Conservation (phyloP, 2,329 filamentous ascomycete genomes). For the Dendrostoma leiphaemia region DNA sequence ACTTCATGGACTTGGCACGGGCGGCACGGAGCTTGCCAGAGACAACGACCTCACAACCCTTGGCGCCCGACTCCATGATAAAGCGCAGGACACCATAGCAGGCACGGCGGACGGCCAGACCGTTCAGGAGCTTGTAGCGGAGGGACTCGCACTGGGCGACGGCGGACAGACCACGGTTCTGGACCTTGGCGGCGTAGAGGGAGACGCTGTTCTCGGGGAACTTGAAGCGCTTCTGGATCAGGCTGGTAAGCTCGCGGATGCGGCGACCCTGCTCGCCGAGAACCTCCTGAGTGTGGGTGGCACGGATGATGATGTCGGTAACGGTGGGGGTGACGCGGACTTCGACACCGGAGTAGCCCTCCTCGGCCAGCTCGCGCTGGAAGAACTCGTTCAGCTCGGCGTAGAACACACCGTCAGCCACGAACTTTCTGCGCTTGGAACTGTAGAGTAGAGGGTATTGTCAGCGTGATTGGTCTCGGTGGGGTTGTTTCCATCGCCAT, state of each 20-base stretch:
- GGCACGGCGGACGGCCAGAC: conserved; percentile 95
- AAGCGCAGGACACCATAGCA: conserved; percentile 99
- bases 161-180: conserved; percentile 99
- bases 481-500: neutral
- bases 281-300: conserved; percentile 99
- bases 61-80: conserved; percentile 99
- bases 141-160: conserved; percentile 99
- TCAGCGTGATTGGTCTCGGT: conserved; percentile 16
- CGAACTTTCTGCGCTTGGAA: conserved; percentile 92
- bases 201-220: conserved; percentile 99
- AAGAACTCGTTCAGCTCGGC: conserved; percentile 99
- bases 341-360: conserved; percentile 99
- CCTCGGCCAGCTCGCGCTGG: conserved; percentile 99
- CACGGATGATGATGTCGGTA: conserved; percentile 99
- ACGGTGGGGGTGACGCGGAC: conserved; percentile 99
- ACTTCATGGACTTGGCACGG: conserved; percentile 99
- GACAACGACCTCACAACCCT: conserved; percentile 99
- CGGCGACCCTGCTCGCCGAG: conserved; percentile 99
- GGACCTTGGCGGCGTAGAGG: conserved; percentile 99
- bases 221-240: conserved; percentile 99
- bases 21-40: conserved; percentile 98
- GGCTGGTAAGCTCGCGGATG: conserved; percentile 99
- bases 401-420: conserved; percentile 99
- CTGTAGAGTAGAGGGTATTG: conserved; percentile 41
- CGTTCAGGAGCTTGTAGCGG: conserved; percentile 99